Base-by-base conservation (phyloP, 306 rosid genomes). In the Gastrolobium bilobum region DNA sequence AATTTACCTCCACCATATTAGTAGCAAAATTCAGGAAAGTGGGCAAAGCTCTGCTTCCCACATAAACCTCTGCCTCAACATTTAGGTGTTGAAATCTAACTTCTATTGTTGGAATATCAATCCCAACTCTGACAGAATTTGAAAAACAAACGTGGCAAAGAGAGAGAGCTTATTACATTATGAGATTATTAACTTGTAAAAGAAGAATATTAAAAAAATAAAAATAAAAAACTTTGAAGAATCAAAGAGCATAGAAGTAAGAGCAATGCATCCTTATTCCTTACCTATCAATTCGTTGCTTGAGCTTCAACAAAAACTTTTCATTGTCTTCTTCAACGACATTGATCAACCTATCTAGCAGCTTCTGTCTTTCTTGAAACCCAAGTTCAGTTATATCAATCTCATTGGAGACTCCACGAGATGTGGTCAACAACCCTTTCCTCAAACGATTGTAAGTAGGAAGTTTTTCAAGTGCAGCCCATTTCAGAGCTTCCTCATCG, bases 41-140 rank as follows among this genome's bases (percentile, higher is more conserved):
- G 33, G 97, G 97, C 5, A 92, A 83, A 9, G 94, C 92, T 79
- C 93, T 90, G 53, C 91, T 80, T 75, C 96, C 97, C 30, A 86
- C 90, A 68, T 87, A 84, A 71, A 84, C 93, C 71, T 87, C 83
- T 79, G 97, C 97, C 38, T 92, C 96, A 13, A 90, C 90, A 51
- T 84, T 80, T 52, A 92, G 10, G 71, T 89, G 87, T 86, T 92
- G 93, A 66, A 82, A 90, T 73, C 89, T 84, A 78, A 90, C 91
- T 83, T 92, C 97, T 68, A 90, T 88, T 73, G 92, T 89, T 29
- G 97, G 97, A 64, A 90, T 80, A 2, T 89, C 90, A 68, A 92
- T 67, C 46, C 82, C 84, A 79, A 82, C 89, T 79, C 86, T 85
- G 53, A 26, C 43, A 68, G 6, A 52, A 29, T 40, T 33, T 14